Conservation (phyloP, 1,284 basidiomycete genomes). For the Puccinia coronata region DNA sequence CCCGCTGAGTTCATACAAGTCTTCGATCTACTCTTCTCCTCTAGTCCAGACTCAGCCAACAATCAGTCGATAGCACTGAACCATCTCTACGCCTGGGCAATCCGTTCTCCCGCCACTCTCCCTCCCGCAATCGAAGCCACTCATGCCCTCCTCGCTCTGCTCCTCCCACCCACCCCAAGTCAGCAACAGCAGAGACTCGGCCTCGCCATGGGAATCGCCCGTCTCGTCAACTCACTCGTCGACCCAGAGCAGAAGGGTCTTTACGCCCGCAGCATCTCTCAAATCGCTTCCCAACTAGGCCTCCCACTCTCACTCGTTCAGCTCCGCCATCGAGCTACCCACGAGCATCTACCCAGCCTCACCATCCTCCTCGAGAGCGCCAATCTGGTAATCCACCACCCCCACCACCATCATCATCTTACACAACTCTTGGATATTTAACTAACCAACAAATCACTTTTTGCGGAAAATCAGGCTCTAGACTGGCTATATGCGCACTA, state of each 20-base stretch:
- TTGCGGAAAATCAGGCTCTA: conserved; percentile 5
- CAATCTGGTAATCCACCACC: conserved; percentile 55
- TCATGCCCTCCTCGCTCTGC: conserved; percentile 69
- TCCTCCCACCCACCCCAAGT: conserved; percentile 60
- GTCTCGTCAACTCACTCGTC: conserved; percentile 73
- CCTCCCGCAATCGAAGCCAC: conserved; percentile 74
- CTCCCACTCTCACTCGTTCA: conserved; percentile 90
- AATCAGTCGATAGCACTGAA: neutral
- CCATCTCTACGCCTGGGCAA: conserved; percentile 33
- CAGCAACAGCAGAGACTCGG: conserved; percentile 62
- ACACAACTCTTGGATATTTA: too few relatives aligned
- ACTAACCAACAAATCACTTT: too few relatives aligned
- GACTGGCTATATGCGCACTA: conserved; percentile 40
- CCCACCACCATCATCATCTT: too few relatives aligned
- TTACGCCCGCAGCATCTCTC: conserved; percentile 84
- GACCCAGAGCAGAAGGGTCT: conserved; percentile 81
- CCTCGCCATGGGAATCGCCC: conserved; percentile 69
- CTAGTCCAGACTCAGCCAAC: neutral
- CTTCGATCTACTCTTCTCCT: conserved; percentile 72
- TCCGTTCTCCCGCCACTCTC: conserved; percentile 65
- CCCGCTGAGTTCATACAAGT: conserved; percentile 75
- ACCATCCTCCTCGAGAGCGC: conserved; percentile 75
- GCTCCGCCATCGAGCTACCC: conserved; percentile 88
- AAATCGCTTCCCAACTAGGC: conserved; percentile 80
- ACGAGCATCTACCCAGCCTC: conserved; percentile 89